These are phyloP conservation scores for Arxiozyma slooffiae DNA, from an alignment of 1,139 yeast genomes.

Conservation along the genomic window DNA sequence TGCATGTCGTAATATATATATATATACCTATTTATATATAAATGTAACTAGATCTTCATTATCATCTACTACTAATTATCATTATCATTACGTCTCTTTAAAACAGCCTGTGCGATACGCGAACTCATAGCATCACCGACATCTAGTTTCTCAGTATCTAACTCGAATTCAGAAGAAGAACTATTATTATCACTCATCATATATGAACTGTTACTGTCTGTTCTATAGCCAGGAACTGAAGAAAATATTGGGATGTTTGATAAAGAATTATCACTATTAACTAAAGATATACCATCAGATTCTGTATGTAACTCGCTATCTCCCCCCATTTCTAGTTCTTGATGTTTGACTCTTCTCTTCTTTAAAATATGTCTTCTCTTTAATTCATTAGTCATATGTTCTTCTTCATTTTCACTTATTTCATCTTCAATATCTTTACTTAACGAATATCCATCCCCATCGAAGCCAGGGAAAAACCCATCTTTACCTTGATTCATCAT, in stretches of 20 bases:
- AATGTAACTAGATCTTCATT: not conserved
- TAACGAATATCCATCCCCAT: conserved; percentile 15
- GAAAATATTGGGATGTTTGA: conserved; percentile 29
- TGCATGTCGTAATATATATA: not conserved
- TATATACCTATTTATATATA: not conserved
- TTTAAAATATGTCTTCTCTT: conserved; percentile 26
- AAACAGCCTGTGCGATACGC: conserved; percentile 20
- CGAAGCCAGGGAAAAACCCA: conserved; percentile 50
- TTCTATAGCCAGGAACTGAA: not conserved
- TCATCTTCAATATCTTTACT: conserved; percentile 12
- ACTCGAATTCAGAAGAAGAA: conserved; percentile 18
- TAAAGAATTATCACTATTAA: conserved; percentile 29
- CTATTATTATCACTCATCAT: not conserved
- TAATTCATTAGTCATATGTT: conserved; percentile 23
- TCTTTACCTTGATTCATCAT: conserved; percentile 57
- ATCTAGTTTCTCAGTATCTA: conserved; percentile 12
- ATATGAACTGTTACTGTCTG: not conserved
- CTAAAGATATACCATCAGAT: conserved; percentile 29
- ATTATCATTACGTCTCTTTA: conserved; percentile 13
- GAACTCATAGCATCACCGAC: conserved; percentile 9
- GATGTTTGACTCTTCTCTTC: conserved; percentile 14
- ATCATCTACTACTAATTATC: too few species aligned
- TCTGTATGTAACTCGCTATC: conserved; percentile 11
- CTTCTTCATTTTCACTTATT: conserved; percentile 17
- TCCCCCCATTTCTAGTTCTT: not conserved